Percentiles rank a stretch among this genome's conserved stretches.
Evolutionary conservation across 2,329 filamentous ascomycete species (phyloP).

Genomic region (Pyrenophora graminea): DNA sequence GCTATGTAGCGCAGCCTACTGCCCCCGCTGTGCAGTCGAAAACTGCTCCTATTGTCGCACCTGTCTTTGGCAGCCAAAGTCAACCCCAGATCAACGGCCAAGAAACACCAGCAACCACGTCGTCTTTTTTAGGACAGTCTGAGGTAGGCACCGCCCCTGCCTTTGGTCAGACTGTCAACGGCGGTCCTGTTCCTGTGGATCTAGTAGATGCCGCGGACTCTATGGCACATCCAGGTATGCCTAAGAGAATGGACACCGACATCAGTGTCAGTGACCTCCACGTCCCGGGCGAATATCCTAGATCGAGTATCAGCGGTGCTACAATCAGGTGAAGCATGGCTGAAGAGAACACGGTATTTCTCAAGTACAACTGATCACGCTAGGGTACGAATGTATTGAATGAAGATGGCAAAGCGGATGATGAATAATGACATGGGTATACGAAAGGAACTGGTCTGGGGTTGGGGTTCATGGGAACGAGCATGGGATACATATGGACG

Average conservation of each 20-base stretch:
- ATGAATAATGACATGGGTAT: not conserved
- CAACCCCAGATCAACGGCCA: constrained; percentile 14
- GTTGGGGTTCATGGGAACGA: not conserved
- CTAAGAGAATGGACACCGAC: constrained; percentile 51
- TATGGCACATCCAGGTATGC: constrained; percentile 53
- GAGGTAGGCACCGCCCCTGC: constrained; percentile 32
- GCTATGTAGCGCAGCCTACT: constrained; percentile 6
- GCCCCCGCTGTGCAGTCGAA: constrained; percentile 9
- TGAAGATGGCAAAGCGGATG: not conserved
- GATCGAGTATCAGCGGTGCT: constrained; percentile 2
- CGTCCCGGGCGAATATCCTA: constrained; percentile 70
- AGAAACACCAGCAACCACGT: constrained; percentile 20
- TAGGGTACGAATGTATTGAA: not conserved
- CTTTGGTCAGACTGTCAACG: constrained; percentile 34
- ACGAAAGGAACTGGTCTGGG: not conserved
- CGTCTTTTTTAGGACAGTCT: constrained; percentile 42
- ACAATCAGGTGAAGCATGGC: not conserved
- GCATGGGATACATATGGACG: not conserved
- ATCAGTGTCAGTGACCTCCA: constrained; percentile 66
- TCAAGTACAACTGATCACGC: constrained; percentile 1
- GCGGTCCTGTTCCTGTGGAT: constrained; percentile 32
- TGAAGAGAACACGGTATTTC: not conserved
- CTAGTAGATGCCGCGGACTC: constrained; percentile 20
- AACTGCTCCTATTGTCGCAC: constrained; percentile 18
- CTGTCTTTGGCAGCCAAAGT: constrained; percentile 9